These are phyloP conservation scores for Ogataea thermomethanolica DNA, from an alignment of 805 yeast genomes.

Conservation along the genomic window DNA sequence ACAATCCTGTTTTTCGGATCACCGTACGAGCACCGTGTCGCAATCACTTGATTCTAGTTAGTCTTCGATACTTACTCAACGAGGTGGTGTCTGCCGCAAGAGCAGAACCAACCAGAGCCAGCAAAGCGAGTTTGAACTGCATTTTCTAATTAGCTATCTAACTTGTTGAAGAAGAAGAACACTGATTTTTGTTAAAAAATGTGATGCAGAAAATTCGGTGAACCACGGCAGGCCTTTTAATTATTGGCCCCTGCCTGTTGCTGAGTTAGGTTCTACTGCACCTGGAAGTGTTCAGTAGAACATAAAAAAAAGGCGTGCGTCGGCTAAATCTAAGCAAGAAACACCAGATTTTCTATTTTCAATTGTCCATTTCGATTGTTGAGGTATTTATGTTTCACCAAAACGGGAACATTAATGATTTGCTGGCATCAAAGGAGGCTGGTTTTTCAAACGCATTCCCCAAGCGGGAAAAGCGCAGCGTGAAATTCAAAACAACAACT, in stretches of 20 bases:
- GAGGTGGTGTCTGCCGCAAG: constrained; percentile 38
- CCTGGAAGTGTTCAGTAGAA: no score
- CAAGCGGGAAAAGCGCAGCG: constrained; percentile 5
- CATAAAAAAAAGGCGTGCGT: constrained; percentile 1
- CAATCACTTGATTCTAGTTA: not conserved
- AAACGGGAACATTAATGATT: not conserved
- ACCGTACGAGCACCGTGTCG: no score
- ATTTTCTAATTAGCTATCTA: constrained; percentile 27
- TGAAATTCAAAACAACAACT: not conserved
- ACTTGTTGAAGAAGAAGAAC: constrained; percentile 7
- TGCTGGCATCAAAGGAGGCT: constrained; percentile 3
- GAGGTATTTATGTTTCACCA: constrained; percentile 3
- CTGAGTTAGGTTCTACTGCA: no score
- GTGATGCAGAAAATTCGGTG: constrained; percentile 10
- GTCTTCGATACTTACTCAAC: constrained; percentile 33
- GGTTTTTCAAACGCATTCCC: constrained; percentile 1
- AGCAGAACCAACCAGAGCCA: constrained; percentile 49
- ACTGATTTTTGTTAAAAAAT: constrained; percentile 8
- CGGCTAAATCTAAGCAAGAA: constrained; percentile 3
- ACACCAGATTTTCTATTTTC: not conserved
- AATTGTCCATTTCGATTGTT: constrained; percentile 7
- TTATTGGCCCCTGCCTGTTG: constrained; percentile 5
- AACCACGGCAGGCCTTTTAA: constrained; percentile 1
- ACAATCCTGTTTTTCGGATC: not conserved
- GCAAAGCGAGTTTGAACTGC: constrained; percentile 54